A percentile compares a stretch with the other conserved stretches of the same genome.
Evolutionary conservation across 129 eudicot genomes (phyloP).

Genomic region (Escallonia herrerae): DNA sequence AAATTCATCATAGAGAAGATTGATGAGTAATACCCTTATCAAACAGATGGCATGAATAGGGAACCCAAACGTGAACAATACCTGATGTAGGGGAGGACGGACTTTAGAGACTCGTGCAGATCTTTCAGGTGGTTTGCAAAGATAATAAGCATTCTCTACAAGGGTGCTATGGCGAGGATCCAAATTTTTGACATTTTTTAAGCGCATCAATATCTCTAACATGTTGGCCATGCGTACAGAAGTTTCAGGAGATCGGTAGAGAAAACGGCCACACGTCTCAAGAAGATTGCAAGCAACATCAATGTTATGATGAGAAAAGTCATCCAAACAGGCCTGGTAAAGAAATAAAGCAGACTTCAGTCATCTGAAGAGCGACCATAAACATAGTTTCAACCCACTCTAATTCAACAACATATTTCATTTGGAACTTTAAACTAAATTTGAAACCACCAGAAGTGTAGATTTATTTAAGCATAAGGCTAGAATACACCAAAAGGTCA

Average conservation of each 20-base stretch:
- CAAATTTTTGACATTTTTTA: conserved; percentile 88
- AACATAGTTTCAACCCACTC: neutral
- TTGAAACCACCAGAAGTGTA: neutral
- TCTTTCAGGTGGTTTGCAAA: conserved; percentile 96
- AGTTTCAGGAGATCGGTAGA: conserved; percentile 90
- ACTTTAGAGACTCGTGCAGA: conserved; percentile 92
- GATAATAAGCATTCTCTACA: conserved; percentile 94
- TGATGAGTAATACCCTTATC: neutral
- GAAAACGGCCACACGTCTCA: conserved; percentile 96
- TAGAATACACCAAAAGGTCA: too few species aligned
- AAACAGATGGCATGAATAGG: neutral
- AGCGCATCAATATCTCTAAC: conserved; percentile 93
- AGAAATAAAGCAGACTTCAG: conserved; percentile 4
- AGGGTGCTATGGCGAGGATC: conserved; percentile 98
- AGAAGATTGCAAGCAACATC: conserved; percentile 99
- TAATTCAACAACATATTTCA: too few species aligned
- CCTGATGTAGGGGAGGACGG: conserved; percentile 97
- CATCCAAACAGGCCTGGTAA: conserved; percentile 90
- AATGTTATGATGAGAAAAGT: conserved; percentile 89
- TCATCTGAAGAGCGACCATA: neutral
- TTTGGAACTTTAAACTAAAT: too few species aligned
- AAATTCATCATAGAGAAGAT: conserved; percentile 18
- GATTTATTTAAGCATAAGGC: too few species aligned
- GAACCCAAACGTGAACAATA: conserved; percentile 15
- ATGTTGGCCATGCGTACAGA: conserved; percentile 90